phyloP scores from a whole-genome alignment of 148 eudicot species.

The Fagopyrum homotropicum region DNA sequence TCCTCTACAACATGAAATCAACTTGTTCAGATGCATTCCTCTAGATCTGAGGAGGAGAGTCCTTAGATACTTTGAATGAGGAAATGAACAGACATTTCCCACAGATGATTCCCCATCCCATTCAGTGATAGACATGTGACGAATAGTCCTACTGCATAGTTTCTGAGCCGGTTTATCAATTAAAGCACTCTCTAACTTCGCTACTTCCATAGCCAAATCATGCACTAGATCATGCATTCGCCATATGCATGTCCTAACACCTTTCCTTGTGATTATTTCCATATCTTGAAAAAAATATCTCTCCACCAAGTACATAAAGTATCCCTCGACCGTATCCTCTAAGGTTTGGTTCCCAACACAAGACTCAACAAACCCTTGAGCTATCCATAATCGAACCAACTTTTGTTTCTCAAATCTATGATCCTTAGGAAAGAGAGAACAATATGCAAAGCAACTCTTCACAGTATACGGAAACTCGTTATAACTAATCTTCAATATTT shows the following conservation, averaged over 20 bases:
- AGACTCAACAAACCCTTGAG: conserved; percentile 12
- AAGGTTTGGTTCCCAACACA: background rate
- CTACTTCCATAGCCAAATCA: conserved; percentile 16
- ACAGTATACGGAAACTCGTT: background rate
- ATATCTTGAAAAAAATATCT: conserved; percentile 17
- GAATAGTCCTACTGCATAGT: background rate
- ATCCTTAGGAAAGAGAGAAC: conserved; percentile 19
- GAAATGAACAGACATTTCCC: background rate
- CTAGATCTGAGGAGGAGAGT: background rate
- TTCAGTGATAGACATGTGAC: background rate
- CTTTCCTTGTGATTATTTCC: background rate
- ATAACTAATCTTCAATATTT: background rate
- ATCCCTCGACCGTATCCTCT: background rate
- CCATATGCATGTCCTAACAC: background rate
- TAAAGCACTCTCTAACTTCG: conserved; percentile 2
- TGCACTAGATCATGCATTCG: conserved; percentile 22
- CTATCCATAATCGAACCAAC: conserved; percentile 17
- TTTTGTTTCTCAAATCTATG: background rate
- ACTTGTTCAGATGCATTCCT: background rate
- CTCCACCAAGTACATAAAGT: background rate
- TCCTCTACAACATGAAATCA: conserved; percentile 2
- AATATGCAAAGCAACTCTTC: conserved; percentile 15
- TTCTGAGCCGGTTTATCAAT: background rate
- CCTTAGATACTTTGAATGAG: background rate
- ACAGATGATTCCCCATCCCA: background rate